Percentiles rank a stretch among this genome's conserved stretches.
Conservation (phyloP, 169 alveolate species). For the Eimeria necatrix region DNA sequence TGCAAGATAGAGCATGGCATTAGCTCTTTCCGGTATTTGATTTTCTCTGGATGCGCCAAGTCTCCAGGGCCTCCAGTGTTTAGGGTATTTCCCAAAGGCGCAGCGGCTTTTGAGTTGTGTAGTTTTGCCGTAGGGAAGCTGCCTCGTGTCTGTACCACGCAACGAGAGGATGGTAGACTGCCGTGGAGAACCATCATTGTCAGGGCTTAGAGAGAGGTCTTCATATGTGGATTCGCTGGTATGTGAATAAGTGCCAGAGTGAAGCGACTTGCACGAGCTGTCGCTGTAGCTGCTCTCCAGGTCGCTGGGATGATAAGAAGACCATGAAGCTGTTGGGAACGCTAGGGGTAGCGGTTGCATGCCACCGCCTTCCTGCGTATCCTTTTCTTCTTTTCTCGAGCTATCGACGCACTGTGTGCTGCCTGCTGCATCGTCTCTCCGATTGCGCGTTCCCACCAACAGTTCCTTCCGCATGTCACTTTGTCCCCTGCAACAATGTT, state of each 20-base stretch:
- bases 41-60: neutral
- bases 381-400: neutral
- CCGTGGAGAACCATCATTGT: neutral
- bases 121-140: neutral
- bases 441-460: neutral
- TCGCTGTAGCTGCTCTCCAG: constrained; percentile 49
- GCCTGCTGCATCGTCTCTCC: neutral
- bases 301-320: constrained; percentile 47
- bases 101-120: neutral
- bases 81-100: neutral
- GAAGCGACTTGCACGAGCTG: neutral
- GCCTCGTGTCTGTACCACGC: neutral
- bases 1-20: constrained; percentile 48
- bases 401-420: no score
- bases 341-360: constrained; percentile 27
- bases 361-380: neutral
- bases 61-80: neutral
- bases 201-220: neutral
- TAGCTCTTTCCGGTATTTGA: neutral
- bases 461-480: neutral
- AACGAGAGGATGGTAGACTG: neutral
- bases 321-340: constrained; percentile 61
- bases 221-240: neutral
- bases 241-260: neutral
- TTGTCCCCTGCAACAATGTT: neutral